Evolutionary conservation across 2,329 filamentous ascomycete species (phyloP).

Genomic region (Nemania abortiva): DNA sequence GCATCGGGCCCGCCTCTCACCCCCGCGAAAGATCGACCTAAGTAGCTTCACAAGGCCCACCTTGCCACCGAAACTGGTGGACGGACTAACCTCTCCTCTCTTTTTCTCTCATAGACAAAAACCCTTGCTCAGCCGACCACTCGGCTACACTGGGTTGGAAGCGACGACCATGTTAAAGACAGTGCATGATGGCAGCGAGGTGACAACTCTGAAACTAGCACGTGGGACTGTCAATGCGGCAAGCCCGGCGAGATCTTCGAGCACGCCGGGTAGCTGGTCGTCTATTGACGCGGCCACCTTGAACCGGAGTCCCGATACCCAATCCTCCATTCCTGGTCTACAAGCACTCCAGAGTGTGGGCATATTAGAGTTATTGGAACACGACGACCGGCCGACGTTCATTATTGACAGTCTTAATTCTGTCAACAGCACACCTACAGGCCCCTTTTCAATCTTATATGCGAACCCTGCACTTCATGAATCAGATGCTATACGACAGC

Average conservation of each 20-base stretch:
- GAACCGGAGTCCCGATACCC: conserved; percentile 64
- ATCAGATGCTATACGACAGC: conserved; percentile 65
- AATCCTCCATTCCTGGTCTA: conserved; percentile 60
- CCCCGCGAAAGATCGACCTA: conserved; percentile 61
- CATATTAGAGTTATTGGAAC: conserved; percentile 78
- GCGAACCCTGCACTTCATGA: conserved; percentile 75
- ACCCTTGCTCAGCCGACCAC: conserved; percentile 54
- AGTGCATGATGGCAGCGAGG: conserved; percentile 60
- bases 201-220: conserved; percentile 68
- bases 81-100: conserved; percentile 62
- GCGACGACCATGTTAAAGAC: conserved; percentile 62
- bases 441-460: conserved; percentile 72
- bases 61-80: conserved; percentile 49
- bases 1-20: conserved; percentile 60
- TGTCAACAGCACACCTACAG: conserved; percentile 62
- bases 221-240: conserved; percentile 64
- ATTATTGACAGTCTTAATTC: conserved; percentile 75
- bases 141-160: conserved; percentile 57
- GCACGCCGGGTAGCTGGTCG: conserved; percentile 64
- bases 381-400: conserved; percentile 81
- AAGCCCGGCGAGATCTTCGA: conserved; percentile 62
- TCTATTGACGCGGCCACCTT: conserved; percentile 67
- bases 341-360: conserved; percentile 73
- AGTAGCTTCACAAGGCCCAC: conserved; percentile 49
- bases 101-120: conserved; percentile 64